Base-by-base conservation (phyloP, 2,329 filamentous ascomycete species). In the Atkinsonella hypoxylon region DNA sequence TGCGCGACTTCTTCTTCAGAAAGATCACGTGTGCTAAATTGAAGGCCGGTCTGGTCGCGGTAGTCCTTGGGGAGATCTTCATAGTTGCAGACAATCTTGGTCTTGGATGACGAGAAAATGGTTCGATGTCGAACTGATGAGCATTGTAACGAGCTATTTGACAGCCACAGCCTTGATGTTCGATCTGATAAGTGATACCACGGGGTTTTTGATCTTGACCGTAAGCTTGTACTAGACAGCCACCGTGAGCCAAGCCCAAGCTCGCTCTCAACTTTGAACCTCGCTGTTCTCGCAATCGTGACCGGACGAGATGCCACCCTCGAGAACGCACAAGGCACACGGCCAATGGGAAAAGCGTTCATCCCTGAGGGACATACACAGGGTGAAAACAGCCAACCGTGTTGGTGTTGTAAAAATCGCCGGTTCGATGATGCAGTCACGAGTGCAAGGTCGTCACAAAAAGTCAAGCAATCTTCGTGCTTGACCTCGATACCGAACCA, bases 41-140 rank as follows among this genome's bases (percentile, higher is more conserved):
- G 62, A 6, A 85, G 69, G 1, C 81, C 81, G 1, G 61, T 56
- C 45, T 70, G 68, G 60, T 83, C 79, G 44, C 69, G 67, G 60
- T 83, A 84, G 50, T 72, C 68, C 20, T 66, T 66, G 0, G 80
- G 81, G n/a, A 84, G 64, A 47, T 81, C 69, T 51, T 76, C 70
- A 60, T 81, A 84, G 54, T 74, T 64, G n/a, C 67, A 74, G 52
- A 79, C 67, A 47, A 74, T 58, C 47, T 57, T 60, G 38, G 61
- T 58, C 49, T 57, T 60, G 38, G 60, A 59, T 47, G 61, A 59
- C 40, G 62, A 61, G 56, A 69, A 69, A 41, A 70, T 57, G n/a
- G 60, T 63, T 43, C 67, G 60, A 51, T 61, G 58, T 26, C 58
- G 56, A 41, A 53, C 58, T 9, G 54, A 54, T 22, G 22, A 36